These are phyloP conservation scores for Tylopilus balloui DNA, from an alignment of 768 basidiomycete species.

Conservation along the genomic window DNA sequence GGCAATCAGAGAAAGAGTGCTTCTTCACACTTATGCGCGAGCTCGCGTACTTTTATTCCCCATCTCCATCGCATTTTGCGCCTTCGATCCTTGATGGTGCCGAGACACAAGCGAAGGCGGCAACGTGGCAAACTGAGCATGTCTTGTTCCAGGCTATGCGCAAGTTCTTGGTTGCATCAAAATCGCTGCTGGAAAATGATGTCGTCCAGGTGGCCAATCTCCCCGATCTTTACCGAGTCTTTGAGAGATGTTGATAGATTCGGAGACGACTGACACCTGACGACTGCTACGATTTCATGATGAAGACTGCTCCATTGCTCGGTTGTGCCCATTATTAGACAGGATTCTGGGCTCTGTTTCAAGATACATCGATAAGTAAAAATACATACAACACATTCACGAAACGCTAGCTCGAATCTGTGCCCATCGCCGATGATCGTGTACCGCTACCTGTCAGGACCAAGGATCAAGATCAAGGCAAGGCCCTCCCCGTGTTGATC, in stretches of 20 bases:
- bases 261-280: neutral
- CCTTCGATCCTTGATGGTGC: slow-evolving; percentile 28
- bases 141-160: slow-evolving; percentile 84
- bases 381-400: neutral
- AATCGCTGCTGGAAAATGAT: slow-evolving; percentile 61
- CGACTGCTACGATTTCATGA: neutral
- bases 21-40: slow-evolving; percentile 85
- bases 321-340: neutral
- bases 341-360: neutral
- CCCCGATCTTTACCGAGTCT: slow-evolving; percentile 90
- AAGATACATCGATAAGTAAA: neutral
- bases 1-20: slow-evolving; percentile 81
- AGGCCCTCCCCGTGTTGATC: slow-evolving; percentile 58
- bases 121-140: slow-evolving; percentile 87
- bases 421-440: neutral
- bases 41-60: slow-evolving; percentile 86
- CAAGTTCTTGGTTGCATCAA: slow-evolving; percentile 66
- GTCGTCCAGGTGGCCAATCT: slow-evolving; percentile 86
- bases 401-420: no score
- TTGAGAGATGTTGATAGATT: slow-evolving; percentile 79
- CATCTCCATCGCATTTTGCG: slow-evolving; percentile 30
- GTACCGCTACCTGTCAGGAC: neutral
- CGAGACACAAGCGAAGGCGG: slow-evolving; percentile 45
- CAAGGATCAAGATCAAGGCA: slow-evolving; percentile 53
- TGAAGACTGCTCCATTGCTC: neutral